Percentiles rank a stretch among this genome's conserved stretches.
phyloP scores from a whole-genome alignment of 192 early-diverging fungal genomes.

The Globomyces pollinis-pini region DNA sequence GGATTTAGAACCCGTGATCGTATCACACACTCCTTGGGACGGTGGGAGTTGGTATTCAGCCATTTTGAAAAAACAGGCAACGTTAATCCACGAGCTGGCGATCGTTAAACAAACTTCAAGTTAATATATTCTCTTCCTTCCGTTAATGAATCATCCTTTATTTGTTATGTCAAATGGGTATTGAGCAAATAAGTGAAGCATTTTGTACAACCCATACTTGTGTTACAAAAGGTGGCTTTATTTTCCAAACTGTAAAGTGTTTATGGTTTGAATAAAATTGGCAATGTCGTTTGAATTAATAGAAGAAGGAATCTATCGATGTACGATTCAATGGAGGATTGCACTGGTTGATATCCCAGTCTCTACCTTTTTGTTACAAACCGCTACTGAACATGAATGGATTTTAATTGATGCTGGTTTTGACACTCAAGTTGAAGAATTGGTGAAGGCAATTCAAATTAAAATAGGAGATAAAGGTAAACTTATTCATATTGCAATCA shows the following conservation, averaged over 20 bases:
- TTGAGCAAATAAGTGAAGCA: too few relatives aligned
- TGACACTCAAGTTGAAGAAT: not conserved
- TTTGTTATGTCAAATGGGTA: too few relatives aligned
- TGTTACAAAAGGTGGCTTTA: too few relatives aligned
- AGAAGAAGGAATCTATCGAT: not conserved
- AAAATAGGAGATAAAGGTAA: not conserved
- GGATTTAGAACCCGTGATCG: conserved; percentile 33
- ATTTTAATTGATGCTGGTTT: conserved; percentile 5
- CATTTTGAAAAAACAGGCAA: conserved; percentile 19
- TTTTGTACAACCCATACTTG: too few relatives aligned
- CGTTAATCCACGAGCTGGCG: not conserved
- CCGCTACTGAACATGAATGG: too few relatives aligned
- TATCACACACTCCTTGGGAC: conserved; percentile 42
- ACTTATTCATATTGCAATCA: not conserved
- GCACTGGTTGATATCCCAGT: not conserved
- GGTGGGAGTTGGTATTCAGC: conserved; percentile 45
- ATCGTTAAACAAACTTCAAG: conserved; percentile 9
- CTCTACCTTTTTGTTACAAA: conserved; percentile 4
- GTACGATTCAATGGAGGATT: not conserved
- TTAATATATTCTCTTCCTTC: too few relatives aligned
- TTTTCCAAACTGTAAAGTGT: too few relatives aligned
- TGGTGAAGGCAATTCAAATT: not conserved
- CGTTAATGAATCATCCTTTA: too few relatives aligned
- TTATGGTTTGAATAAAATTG: too few relatives aligned
- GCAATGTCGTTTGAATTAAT: too few relatives aligned